Conservation (phyloP, 2,329 filamentous ascomycete genomes). For the Capronia epimyces region DNA sequence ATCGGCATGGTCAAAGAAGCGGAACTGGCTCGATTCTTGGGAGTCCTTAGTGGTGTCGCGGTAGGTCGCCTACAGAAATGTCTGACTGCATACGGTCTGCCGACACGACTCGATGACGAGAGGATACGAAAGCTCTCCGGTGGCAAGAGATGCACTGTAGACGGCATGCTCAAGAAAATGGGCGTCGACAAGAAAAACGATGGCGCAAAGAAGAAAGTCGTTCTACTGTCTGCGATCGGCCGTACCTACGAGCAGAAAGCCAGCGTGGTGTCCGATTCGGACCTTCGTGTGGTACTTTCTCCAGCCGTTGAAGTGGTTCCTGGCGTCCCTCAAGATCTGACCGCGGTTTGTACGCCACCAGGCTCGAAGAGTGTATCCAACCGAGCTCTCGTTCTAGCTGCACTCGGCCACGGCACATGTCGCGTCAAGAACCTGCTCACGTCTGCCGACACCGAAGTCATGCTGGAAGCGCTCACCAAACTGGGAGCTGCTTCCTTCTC, state of each 20-base stretch:
- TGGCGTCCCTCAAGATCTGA: constrained; percentile 60
- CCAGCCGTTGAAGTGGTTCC: constrained; percentile 69
- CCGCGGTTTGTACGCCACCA: constrained; percentile 76
- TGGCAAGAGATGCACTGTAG: constrained; percentile 80
- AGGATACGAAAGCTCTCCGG: constrained; percentile 75
- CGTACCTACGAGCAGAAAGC: constrained; percentile 81
- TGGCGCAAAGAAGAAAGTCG: constrained; percentile 90
- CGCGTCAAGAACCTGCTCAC: constrained; percentile 88
- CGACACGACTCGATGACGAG: constrained; percentile 78
- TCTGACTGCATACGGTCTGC: constrained; percentile 87
- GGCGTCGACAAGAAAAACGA: constrained; percentile 98
- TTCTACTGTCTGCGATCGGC: constrained; percentile 84
- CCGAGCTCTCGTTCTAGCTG: constrained; percentile 85
- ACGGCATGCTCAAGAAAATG: constrained; percentile 85
- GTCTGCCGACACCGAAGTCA: constrained; percentile 94
- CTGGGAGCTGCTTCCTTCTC: constrained; percentile 82
- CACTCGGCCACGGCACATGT: constrained; percentile 78
- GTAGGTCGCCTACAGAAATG: constrained; percentile 88
- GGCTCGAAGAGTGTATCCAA: constrained; percentile 98
- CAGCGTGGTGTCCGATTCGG: constrained; percentile 78
- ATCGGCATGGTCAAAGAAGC: constrained; percentile 99
- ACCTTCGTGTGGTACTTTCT: constrained; percentile 77
- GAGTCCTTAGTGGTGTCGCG: constrained; percentile 75
- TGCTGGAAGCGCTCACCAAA: constrained; percentile 84
- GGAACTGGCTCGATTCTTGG: constrained; percentile 82